phyloP scores from a whole-genome alignment of 2,329 filamentous ascomycete species.

The Fusarium transvaalense region DNA sequence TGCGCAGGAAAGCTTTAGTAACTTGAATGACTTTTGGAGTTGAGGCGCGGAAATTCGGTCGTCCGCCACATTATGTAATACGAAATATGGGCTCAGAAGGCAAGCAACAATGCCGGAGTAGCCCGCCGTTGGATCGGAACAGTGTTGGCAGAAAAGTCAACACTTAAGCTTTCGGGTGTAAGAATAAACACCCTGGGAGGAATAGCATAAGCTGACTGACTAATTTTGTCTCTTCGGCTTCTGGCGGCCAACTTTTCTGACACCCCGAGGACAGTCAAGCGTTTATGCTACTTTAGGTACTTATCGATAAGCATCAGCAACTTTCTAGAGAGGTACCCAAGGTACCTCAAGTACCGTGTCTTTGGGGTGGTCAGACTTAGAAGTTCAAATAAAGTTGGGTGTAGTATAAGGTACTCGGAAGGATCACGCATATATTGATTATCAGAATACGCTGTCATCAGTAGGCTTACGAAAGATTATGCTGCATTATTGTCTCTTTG shows the following conservation, averaged over 20 bases:
- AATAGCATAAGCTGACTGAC: too few species aligned
- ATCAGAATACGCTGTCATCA: neutral
- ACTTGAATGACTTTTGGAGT: slow-evolving; percentile 45
- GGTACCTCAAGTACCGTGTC: too few species aligned
- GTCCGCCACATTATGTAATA: slow-evolving; percentile 48
- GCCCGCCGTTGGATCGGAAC: slow-evolving; percentile 28
- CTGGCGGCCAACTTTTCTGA: too few species aligned
- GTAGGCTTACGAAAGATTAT: neutral
- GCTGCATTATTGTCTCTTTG: neutral
- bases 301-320: slow-evolving; percentile 48
- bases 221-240: too few species aligned
- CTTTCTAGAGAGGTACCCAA: neutral
- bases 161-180: too few species aligned
- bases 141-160: neutral
- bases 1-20: slow-evolving; percentile 31
- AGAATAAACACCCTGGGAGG: too few species aligned
- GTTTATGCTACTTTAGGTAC: neutral
- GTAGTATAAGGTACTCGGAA: neutral
- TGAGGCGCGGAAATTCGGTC: slow-evolving; percentile 46
- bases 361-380: neutral
- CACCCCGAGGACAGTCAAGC: neutral
- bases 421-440: neutral
- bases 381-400: neutral
- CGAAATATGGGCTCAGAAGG: slow-evolving; percentile 21
- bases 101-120: slow-evolving; percentile 18